Evolutionary conservation across 176 grass and related monocot species (phyloP), one percentile per base, ranked within the genome.

Genomic region (Hsuehochloa calcarea): DNA sequence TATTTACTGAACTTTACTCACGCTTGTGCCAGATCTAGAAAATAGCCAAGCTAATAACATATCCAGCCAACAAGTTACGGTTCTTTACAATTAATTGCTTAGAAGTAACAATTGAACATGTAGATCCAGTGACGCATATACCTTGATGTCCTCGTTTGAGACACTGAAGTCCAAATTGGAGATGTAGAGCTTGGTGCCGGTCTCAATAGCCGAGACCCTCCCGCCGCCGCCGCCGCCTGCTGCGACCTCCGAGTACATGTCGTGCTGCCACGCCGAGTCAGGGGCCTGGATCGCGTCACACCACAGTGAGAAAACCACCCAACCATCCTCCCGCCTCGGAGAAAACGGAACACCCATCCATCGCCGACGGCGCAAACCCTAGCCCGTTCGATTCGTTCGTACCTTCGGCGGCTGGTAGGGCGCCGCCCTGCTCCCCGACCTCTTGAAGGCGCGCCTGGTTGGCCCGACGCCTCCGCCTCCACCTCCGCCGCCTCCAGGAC

Each of bases 71-170:
- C 50, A 61, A 80, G 46, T 20, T 26, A 55, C 10, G 13, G 37
- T 31, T 38, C 26, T 65, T 2, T 4, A 63, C 15, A 54, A 10
- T 14, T 26, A 65, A 66, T 19, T 79, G 14, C 69, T 68, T 5
- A 6, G 80, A 68, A 17, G 25, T 23, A 68, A 31, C 23, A 43
- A 74, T 29, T 38, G 41, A 19, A 74, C n/a, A 41, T 25, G 45
- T 26, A 52, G 4, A 65, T 15, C 83, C 2, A 65, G 34, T 17
- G 11, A 80, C 1, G 31, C 14, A 8, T 88, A 76, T 92, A 99
- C 93, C 93, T 99, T 99, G 71, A 99, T 78, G 80, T 99, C 97
- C n/a, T 99, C 97, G 66, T 83, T 99, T 1, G 93, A 99, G 43
- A 99, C 93, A 17, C 97, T 90, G 47, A 96, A 96, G 4, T 99